phyloP scores from a whole-genome alignment of 2,329 filamentous ascomycete species.

The Pestalotiopsis sp. region DNA sequence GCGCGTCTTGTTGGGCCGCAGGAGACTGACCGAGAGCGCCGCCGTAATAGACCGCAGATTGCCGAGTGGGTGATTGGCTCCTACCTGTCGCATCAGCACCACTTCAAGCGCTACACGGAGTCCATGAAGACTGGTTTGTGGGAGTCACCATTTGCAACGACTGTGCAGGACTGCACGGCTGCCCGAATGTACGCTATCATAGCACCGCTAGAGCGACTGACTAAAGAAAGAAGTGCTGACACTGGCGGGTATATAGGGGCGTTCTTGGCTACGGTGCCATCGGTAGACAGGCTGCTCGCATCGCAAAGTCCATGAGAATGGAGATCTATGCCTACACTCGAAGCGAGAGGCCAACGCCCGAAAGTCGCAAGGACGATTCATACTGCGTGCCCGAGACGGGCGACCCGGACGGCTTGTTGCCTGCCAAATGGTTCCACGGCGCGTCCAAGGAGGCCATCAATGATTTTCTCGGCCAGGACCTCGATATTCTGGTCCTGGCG shows the following conservation, averaged over 20 bases:
- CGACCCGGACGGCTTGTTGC: constrained; percentile 43
- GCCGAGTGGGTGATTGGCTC: constrained; percentile 59
- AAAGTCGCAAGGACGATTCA: constrained; percentile 59
- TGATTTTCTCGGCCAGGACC: constrained; percentile 42
- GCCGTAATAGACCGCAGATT: constrained; percentile 52
- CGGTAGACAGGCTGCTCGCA: constrained; percentile 44
- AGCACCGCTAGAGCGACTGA: neutral
- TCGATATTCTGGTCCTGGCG: constrained; percentile 45
- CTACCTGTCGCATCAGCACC: constrained; percentile 52
- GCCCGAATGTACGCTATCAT: constrained; percentile 6
- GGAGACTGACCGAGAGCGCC: neutral
- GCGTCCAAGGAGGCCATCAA: constrained; percentile 33
- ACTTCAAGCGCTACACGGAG: constrained; percentile 13
- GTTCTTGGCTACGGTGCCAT: constrained; percentile 50
- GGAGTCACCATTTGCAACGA: constrained; percentile 6
- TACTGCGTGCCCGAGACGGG: constrained; percentile 68
- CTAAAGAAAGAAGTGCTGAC: neutral
- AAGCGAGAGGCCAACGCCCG: constrained; percentile 59
- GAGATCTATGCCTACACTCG: constrained; percentile 71
- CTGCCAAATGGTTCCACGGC: constrained; percentile 45
- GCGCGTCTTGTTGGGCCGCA: neutral
- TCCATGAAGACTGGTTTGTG: constrained; percentile 7
- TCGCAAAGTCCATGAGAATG: constrained; percentile 65
- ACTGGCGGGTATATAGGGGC: constrained; percentile 25
- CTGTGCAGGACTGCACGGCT: constrained; percentile 11